Percentiles rank a stretch among this genome's conserved stretches.
Evolutionary conservation across 306 rosid species (phyloP).

Genomic region (Gastrolobium villosum): DNA sequence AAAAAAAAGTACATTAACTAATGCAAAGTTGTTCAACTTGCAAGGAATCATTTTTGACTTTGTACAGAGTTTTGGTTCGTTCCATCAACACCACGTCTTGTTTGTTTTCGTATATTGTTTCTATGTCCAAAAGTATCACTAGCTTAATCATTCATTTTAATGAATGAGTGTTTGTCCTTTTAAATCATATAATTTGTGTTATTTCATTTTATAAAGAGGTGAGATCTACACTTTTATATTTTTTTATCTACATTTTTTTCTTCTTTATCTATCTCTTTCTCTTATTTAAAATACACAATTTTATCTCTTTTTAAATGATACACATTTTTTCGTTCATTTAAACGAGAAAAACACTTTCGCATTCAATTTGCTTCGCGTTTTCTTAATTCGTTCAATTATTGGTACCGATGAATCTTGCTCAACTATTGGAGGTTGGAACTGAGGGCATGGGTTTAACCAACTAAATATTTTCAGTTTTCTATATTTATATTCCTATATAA

Average conservation of each 20-base stretch:
- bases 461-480: background rate
- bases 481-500: background rate
- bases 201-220: too few relatives aligned
- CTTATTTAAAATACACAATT: too few relatives aligned
- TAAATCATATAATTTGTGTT: too few relatives aligned
- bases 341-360: slow-evolving; percentile 17
- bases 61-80: background rate
- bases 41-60: slow-evolving; percentile 18
- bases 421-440: background rate
- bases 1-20: too few relatives aligned
- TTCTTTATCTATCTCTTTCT: too few relatives aligned
- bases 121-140: background rate
- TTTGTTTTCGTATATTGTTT: background rate
- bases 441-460: background rate
- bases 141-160: too few relatives aligned
- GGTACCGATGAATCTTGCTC: background rate
- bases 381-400: slow-evolving; percentile 35
- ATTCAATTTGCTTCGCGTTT: background rate
- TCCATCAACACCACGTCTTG: background rate
- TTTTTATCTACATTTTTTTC: too few relatives aligned
- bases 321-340: too few relatives aligned
- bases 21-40: too few relatives aligned
- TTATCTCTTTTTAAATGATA: too few relatives aligned
- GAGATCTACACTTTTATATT: too few relatives aligned
- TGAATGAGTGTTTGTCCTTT: too few relatives aligned